These are phyloP conservation scores for Quercus robur DNA, from an alignment of 306 rosid species.

Conservation along the genomic window DNA sequence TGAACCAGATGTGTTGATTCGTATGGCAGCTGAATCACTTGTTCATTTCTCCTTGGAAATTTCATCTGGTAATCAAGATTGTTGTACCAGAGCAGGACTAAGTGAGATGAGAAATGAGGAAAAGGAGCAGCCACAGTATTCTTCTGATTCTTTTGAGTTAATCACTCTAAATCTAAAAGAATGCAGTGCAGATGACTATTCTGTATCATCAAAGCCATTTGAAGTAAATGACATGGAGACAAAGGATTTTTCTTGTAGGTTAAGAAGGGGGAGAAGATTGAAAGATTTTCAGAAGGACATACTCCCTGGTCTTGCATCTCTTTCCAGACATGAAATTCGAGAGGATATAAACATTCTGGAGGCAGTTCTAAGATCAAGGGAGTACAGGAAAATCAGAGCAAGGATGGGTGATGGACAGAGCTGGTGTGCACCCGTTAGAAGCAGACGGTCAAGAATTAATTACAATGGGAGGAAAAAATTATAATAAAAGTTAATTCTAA, in stretches of 20 bases:
- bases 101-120: slow-evolving; percentile 10
- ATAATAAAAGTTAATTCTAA: slow-evolving; percentile 11
- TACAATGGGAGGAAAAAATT: slow-evolving; percentile 18
- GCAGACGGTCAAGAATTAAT: slow-evolving; percentile 39
- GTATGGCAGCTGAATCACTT: slow-evolving; percentile 47
- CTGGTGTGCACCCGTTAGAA: slow-evolving; percentile 43
- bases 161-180: slow-evolving; percentile 40
- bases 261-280: slow-evolving; percentile 58
- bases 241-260: slow-evolving; percentile 30
- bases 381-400: slow-evolving; percentile 42
- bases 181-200: slow-evolving; percentile 32
- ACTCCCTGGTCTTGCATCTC: slow-evolving; percentile 61
- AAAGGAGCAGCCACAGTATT: slow-evolving; percentile 28
- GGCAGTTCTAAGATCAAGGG: slow-evolving; percentile 57
- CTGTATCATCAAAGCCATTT: slow-evolving; percentile 30
- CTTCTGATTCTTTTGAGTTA: slow-evolving; percentile 48
- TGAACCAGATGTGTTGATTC: slow-evolving; percentile 27
- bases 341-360: slow-evolving; percentile 59
- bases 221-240: slow-evolving; percentile 22
- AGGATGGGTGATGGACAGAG: slow-evolving; percentile 31
- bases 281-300: slow-evolving; percentile 61
- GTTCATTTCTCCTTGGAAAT: slow-evolving; percentile 29
- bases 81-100: slow-evolving; percentile 13
- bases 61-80: slow-evolving; percentile 20
- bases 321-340: slow-evolving; percentile 50